Percentiles rank a stretch among this genome's conserved stretches.
Conservation (phyloP, 2,329 filamentous ascomycete species). For the Ophiostoma sp. region DNA sequence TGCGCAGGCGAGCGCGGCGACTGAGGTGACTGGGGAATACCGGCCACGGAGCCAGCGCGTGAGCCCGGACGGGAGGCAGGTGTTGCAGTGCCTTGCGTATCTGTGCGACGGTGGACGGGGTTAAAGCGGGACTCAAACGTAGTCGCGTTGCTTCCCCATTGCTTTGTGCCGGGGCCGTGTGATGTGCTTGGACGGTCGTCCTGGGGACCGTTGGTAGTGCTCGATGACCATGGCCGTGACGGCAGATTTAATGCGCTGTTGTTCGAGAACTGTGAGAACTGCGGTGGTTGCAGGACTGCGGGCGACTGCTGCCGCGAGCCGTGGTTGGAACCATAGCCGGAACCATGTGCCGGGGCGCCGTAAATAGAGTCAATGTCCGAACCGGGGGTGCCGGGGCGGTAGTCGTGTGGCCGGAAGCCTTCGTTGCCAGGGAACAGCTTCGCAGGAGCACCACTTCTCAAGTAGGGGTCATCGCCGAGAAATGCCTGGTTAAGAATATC, state of each 20-base stretch:
- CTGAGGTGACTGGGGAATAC: conserved; percentile 26
- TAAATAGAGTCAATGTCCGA: neutral
- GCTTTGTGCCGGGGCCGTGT: conserved; percentile 36
- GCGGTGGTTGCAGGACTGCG: conserved; percentile 29
- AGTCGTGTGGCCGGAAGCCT: conserved; percentile 30
- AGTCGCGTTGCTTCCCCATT: conserved; percentile 40
- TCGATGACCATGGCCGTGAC: conserved; percentile 21
- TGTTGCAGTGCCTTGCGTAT: neutral
- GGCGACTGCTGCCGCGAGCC: conserved; percentile 8
- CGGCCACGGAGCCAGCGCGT: neutral
- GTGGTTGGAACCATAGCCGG: conserved; percentile 24
- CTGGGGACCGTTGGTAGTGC: conserved; percentile 17
- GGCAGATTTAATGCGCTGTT: conserved; percentile 45
- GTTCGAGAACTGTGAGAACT: conserved; percentile 18
- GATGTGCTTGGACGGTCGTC: conserved; percentile 32
- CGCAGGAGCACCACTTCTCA: conserved; percentile 29
- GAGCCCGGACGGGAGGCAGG: neutral
- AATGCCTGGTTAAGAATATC: conserved; percentile 35
- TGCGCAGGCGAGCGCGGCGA: conserved; percentile 12
- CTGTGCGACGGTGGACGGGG: conserved; percentile 26
- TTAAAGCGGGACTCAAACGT: conserved; percentile 43
- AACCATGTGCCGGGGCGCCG: neutral
- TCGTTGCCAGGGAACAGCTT: conserved; percentile 28
- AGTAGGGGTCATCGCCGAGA: conserved; percentile 36
- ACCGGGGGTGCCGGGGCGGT: conserved; percentile 34